phyloP scores from a whole-genome alignment of 1,284 basidiomycete genomes.

The Sanghuangporus sanghuang region DNA sequence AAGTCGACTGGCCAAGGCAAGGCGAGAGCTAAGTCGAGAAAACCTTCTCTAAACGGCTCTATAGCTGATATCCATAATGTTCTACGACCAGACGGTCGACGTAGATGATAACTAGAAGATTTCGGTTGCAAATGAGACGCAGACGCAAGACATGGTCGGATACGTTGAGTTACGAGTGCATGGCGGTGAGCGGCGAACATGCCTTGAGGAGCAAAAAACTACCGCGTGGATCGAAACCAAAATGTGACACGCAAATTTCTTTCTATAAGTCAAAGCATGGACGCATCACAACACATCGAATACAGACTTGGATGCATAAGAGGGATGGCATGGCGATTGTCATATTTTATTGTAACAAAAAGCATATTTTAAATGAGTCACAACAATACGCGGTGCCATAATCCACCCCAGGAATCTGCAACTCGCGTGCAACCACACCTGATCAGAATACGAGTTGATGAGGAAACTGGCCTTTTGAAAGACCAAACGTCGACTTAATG shows the following conservation, averaged over 20 bases:
- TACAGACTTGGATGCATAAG: neutral
- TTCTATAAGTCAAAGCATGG: neutral
- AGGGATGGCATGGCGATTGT: conserved; percentile 6
- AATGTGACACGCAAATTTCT: neutral
- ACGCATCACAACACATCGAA: neutral
- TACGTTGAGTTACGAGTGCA: neutral
- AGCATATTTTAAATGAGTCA: neutral
- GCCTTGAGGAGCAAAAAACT: neutral
- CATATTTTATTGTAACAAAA: conserved; percentile 9
- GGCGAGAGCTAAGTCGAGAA: conserved; percentile 61
- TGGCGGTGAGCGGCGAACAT: conserved; percentile 7
- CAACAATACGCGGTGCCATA: conserved; percentile 8
- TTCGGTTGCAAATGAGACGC: neutral
- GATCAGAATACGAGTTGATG: conserved; percentile 82
- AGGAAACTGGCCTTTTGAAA: conserved; percentile 93
- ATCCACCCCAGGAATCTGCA: conserved; percentile 16
- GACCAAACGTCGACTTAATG: conserved; percentile 89
- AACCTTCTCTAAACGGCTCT: conserved; percentile 40
- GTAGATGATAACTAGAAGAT: neutral
- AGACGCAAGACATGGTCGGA: neutral
- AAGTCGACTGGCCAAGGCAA: conserved; percentile 61
- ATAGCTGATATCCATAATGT: conserved; percentile 34
- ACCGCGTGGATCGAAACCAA: neutral
- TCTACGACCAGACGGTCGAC: conserved; percentile 20
- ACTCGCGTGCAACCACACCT: conserved; percentile 15